Percentiles rank a stretch among this genome's conserved stretches.
Conservation (phyloP, 2,329 filamentous ascomycete species). For the Fusarium sp. region DNA sequence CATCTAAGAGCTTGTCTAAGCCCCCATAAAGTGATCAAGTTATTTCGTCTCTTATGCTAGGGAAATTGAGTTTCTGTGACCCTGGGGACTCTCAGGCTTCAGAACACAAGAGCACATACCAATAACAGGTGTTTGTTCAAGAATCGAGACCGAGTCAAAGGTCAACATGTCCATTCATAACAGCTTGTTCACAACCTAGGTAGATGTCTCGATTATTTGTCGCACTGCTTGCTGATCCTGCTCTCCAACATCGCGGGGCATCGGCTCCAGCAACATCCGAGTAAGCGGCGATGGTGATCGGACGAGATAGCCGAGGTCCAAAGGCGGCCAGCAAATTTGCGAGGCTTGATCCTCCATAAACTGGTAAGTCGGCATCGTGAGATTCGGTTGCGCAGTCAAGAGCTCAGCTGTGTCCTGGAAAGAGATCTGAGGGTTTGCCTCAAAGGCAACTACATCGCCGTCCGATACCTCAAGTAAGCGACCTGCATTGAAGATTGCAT, state of each 20-base stretch:
- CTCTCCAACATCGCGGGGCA: slow-evolving; percentile 39
- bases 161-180: neutral
- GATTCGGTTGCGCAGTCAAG: slow-evolving; percentile 33
- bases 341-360: slow-evolving; percentile 47
- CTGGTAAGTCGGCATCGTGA: slow-evolving; percentile 44
- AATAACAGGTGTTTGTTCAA: neutral
- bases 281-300: slow-evolving; percentile 46
- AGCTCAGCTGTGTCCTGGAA: slow-evolving; percentile 37
- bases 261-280: slow-evolving; percentile 46
- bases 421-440: slow-evolving; percentile 19
- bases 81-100: neutral
- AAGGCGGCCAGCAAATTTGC: slow-evolving; percentile 45
- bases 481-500: slow-evolving; percentile 38
- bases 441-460: slow-evolving; percentile 23
- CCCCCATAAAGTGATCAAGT: too few species aligned
- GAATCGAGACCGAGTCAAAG: neutral
- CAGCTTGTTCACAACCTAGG: neutral
- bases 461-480: slow-evolving; percentile 23
- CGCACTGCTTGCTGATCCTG: slow-evolving; percentile 22
- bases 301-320: slow-evolving; percentile 45
- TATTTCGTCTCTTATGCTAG: too few species aligned
- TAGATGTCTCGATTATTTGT: slow-evolving; percentile 20
- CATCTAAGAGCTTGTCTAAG: too few species aligned
- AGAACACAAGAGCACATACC: neutral
- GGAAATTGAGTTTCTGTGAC: too few species aligned